These are phyloP conservation scores for Eutypella sp. DNA, from an alignment of 2,329 filamentous ascomycete species.

Conservation along the genomic window DNA sequence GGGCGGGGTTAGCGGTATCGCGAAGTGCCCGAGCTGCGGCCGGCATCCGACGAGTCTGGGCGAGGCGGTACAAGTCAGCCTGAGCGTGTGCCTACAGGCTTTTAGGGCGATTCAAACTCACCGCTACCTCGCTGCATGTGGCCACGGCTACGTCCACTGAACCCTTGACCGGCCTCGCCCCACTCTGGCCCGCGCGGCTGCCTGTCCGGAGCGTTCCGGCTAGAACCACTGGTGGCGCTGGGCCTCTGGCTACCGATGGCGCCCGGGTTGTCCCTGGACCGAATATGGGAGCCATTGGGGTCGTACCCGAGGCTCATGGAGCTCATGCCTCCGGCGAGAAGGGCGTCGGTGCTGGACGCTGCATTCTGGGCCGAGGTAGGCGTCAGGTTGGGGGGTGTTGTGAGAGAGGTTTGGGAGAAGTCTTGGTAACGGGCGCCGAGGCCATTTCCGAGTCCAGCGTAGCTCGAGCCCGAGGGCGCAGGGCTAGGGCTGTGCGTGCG, in stretches of 20 bases:
- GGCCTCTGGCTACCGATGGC: conserved; percentile 63
- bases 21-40: conserved; percentile 25
- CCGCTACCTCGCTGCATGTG: conserved; percentile 59
- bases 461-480: conserved; percentile 83
- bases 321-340: conserved; percentile 29
- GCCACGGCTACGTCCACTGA: conserved; percentile 50
- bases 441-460: conserved; percentile 47
- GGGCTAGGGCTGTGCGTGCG: conserved; percentile 94
- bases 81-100: neutral
- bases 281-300: conserved; percentile 30
- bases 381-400: conserved; percentile 29
- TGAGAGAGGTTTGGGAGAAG: conserved; percentile 26
- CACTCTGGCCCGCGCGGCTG: conserved; percentile 62
- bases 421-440: conserved; percentile 34
- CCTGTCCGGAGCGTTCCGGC: conserved; percentile 49
- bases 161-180: conserved; percentile 47
- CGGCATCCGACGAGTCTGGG: conserved; percentile 30
- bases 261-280: conserved; percentile 47
- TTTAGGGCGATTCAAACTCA: conserved; percentile 29
- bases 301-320: conserved; percentile 51
- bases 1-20: conserved; percentile 23
- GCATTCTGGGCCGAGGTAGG: conserved; percentile 29
- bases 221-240: conserved; percentile 39
- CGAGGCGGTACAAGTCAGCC: conserved; percentile 9
- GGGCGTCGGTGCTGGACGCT: conserved; percentile 26